Base-by-base conservation (phyloP, 768 basidiomycete genomes). In the Mycena vulgaris region DNA sequence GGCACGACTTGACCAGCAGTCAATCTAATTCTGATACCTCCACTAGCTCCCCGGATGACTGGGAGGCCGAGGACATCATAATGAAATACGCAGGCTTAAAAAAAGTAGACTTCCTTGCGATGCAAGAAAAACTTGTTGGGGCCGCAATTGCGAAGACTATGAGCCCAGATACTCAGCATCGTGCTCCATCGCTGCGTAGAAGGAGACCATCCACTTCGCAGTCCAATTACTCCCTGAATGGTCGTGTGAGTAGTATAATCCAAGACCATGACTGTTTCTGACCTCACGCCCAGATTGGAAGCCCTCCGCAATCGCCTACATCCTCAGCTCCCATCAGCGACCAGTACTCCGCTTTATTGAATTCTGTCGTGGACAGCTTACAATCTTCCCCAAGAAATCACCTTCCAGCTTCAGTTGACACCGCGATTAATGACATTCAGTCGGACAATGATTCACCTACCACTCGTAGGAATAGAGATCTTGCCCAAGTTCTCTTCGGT, bases 191-290 rank as follows among this genome's bases (percentile, higher is more conserved):
- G n/a, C 82, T 93, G 72, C 86, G 93, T 64, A 89, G 89, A 70
- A 87, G 94, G 57, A 86, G 93, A 42, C 93, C 93, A 14, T 95
- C 93, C 1, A 93, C 92, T 17, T 93, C 94, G n/a, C 93, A 94
- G 79, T 93, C 93, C 14, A 92, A 89, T 75, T 92, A 93, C 75
- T 91, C 90, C 0, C 81, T 80, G 51, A 86, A 83, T 62, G 88
- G 87, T n/a, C 84, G 87, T 47, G 90, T 85, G 59, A 77, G 80
- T 74, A 66, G 70, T 71, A 78, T 57, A 10, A 59, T 65, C 66
- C 64, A 23, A 45, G 51, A 35, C 11, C 21, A 48, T 53, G 53
- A 37, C 42, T 67, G 57, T 67, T 58, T 78, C 67, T 68, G 59
- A 70, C 48, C 62, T 51, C 25, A 70, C 68, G 55, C 63, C 6